Evolutionary conservation across 352 stramenopile genomes (phyloP).

Genomic region (Phytophthora foliorum): DNA sequence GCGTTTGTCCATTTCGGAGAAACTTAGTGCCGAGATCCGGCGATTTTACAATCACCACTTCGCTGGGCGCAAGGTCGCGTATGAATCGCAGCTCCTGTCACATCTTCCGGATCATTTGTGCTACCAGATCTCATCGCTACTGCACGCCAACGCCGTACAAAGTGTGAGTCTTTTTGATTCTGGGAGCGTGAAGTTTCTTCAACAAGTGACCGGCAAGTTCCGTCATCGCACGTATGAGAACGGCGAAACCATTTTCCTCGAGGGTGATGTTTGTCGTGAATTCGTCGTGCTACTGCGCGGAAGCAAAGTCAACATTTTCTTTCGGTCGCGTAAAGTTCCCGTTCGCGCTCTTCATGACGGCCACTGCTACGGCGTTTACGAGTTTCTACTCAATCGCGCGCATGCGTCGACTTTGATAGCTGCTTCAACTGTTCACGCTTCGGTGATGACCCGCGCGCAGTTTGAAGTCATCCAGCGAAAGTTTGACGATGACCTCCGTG

Average conservation of each 20-base stretch:
- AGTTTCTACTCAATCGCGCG: constrained; percentile 62
- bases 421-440: constrained; percentile 62
- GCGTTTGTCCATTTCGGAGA: constrained; percentile 61
- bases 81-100: constrained; percentile 74
- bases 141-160: constrained; percentile 71
- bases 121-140: constrained; percentile 76
- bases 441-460: constrained; percentile 78
- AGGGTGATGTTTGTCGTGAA: constrained; percentile 77
- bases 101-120: constrained; percentile 80
- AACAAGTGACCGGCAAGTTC: constrained; percentile 87
- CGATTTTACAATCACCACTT: constrained; percentile 83
- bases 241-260: constrained; percentile 72
- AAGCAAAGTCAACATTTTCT: constrained; percentile 74
- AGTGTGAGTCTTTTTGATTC: constrained; percentile 70
- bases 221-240: constrained; percentile 77
- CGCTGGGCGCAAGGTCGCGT: constrained; percentile 62
- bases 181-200: constrained; percentile 70
- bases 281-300: constrained; percentile 75
- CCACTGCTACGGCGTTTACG: constrained; percentile 75
- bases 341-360: constrained; percentile 67
- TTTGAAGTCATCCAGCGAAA: constrained; percentile 75
- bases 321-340: constrained; percentile 51
- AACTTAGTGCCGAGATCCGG: constrained; percentile 67
- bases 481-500: constrained; percentile 62
- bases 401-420: constrained; percentile 62